phyloP scores from a whole-genome alignment of 768 basidiomycete species.

The Suillus variegatus region DNA sequence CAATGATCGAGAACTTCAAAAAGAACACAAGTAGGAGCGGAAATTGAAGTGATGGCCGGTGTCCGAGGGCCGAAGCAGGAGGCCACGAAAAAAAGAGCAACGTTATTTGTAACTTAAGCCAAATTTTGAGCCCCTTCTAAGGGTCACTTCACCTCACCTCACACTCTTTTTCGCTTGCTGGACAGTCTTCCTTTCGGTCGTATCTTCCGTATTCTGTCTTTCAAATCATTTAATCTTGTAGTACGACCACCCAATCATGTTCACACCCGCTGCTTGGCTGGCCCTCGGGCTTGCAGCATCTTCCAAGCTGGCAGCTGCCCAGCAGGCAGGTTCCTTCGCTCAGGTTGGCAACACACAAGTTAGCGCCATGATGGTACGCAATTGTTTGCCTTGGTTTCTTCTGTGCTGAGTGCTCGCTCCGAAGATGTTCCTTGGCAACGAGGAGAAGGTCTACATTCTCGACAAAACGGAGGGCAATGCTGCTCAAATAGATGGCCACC shows the following conservation, averaged over 20 bases:
- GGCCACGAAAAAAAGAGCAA: background rate
- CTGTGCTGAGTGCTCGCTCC: background rate
- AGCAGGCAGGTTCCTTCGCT: constrained; percentile 21
- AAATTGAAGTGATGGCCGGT: background rate
- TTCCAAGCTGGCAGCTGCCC: constrained; percentile 20
- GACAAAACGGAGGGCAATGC: constrained; percentile 88
- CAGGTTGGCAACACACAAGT: constrained; percentile 40
- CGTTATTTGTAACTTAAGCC: no score
- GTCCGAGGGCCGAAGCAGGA: background rate
- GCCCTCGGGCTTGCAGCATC: constrained; percentile 45
- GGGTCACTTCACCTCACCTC: background rate
- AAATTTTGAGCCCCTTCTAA: background rate
- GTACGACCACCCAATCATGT: constrained; percentile 22
- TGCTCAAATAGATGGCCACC: constrained; percentile 63
- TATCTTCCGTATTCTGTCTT: background rate
- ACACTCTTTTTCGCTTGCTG: constrained; percentile 6
- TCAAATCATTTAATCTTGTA: background rate
- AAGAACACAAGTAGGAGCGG: background rate
- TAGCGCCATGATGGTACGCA: constrained; percentile 55
- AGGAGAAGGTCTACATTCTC: constrained; percentile 83
- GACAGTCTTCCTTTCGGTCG: background rate
- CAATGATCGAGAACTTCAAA: background rate
- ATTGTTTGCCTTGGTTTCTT: constrained; percentile 1
- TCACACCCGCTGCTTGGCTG: constrained; percentile 39
- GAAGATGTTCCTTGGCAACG: constrained; percentile 73